phyloP scores from a whole-genome alignment of 2,329 filamentous ascomycete genomes.

The Botrytis tulipae region DNA sequence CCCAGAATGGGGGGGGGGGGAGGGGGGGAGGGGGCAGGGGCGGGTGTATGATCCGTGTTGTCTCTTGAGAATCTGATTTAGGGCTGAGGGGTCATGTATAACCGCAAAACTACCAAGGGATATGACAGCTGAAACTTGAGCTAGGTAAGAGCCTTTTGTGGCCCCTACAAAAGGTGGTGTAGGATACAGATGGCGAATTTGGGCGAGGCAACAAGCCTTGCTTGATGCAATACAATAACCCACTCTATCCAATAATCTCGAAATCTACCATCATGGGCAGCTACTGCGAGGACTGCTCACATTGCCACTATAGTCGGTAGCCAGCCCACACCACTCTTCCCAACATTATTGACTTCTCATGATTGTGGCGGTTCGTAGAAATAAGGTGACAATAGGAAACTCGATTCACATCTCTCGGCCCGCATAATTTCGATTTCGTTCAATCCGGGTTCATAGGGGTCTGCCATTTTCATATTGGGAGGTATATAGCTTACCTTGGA shows the following conservation, averaged over 20 bases:
- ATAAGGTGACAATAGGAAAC: not conserved
- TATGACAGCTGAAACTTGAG: constrained; percentile 3
- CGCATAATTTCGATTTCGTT: not conserved
- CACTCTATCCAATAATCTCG: not conserved
- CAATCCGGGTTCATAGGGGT: constrained; percentile 17
- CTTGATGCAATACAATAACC: not conserved
- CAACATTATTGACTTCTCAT: not conserved
- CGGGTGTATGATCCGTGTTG: not conserved
- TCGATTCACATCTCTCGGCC: not conserved
- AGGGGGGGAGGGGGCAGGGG: not conserved
- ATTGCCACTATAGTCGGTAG: constrained; percentile 5
- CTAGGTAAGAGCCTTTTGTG: not conserved
- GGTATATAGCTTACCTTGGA: constrained; percentile 33
- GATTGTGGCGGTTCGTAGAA: not conserved
- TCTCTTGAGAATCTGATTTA: not conserved
- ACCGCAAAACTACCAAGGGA: not conserved
- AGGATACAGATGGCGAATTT: constrained; percentile 9
- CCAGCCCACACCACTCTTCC: not conserved
- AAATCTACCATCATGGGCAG: not conserved
- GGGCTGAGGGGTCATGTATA: not conserved
- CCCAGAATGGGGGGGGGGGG: no score
- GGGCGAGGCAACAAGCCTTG: constrained; percentile 19
- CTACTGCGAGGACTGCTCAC: constrained; percentile 11
- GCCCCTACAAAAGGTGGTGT: not conserved
- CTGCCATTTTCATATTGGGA: constrained; percentile 28